Base-by-base conservation (phyloP, 805 yeast species). In the Brettanomyces bruxellensis region DNA sequence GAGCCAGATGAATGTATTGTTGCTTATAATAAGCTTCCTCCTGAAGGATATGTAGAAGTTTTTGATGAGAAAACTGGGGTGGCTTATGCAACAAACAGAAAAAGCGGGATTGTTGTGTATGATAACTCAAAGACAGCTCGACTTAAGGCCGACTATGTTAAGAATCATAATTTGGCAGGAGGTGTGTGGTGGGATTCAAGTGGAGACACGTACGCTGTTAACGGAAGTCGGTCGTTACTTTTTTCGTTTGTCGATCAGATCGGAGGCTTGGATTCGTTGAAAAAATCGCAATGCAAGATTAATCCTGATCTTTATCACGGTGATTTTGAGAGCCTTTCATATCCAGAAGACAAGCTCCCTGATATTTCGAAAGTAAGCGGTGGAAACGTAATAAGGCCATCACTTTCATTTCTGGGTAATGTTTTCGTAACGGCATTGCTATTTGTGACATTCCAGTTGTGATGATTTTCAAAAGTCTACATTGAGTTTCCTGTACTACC, bases 151-250 rank as follows among this genome's bases (percentile, higher is more conserved):
- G 55, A 66, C 28, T 88, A 77, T 54, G 78, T 83, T 6, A 54
- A 51, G 37, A 53, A 62, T 22, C 61, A 66, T 5, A 57, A 67
- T 0, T 65, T 89, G 8, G 95, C 83, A 0, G 98, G 99, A 0
- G 95, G 86, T 0, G 81, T 93, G 78, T 90, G 86, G 83, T 91
- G 98, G 98, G 97, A 91, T 56, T 82, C 95, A 0, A 73, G 82
- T 47, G 96, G 95, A 2, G 95, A 88, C 56, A 55, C 63, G 2
- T 56, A 42, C 40, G 57, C 63, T 42, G 34, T 36, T 2, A 54
- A 67, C 41, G 53, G 56, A 3, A 45, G 56, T 1, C 55, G 68
- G 34, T 75, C 81, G 0, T 58, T 79, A 25, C 54, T 80, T 8
- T 49, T 59, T n/a, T 65, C 63, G 3, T 81, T 77, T 64, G 72